Evolutionary conservation across 345 rosid species (phyloP).

Genomic region (Reutealis trisperma): DNA sequence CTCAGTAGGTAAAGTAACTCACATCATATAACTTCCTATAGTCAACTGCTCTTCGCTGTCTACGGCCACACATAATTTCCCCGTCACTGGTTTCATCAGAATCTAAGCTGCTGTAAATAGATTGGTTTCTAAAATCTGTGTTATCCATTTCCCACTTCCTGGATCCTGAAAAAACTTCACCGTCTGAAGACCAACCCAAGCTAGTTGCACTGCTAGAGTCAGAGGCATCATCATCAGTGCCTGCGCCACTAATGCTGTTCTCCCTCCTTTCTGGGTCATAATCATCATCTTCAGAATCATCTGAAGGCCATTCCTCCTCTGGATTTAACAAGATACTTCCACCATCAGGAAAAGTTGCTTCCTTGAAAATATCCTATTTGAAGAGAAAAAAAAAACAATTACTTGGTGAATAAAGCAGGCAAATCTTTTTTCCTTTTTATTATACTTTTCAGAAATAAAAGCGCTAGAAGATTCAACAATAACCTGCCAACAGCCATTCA

Average conservation of each 20-base stretch:
- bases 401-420: constrained; percentile 18
- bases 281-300: constrained; percentile 91
- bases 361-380: constrained; percentile 77
- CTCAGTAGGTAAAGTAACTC: constrained; percentile 36
- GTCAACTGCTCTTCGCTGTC: constrained; percentile 81
- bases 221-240: constrained; percentile 48
- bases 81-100: constrained; percentile 62
- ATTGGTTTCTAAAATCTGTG: constrained; percentile 27
- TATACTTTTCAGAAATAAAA: background rate
- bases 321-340: constrained; percentile 50
- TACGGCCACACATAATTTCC: constrained; percentile 64
- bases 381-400: constrained; percentile 8
- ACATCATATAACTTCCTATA: constrained; percentile 83
- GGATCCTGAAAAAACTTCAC: constrained; percentile 53
- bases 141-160: constrained; percentile 38
- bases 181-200: constrained; percentile 80
- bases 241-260: constrained; percentile 47
- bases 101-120: constrained; percentile 45
- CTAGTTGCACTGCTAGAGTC: constrained; percentile 59
- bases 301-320: constrained; percentile 93
- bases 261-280: constrained; percentile 80
- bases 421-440: constrained; percentile 1
- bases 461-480: constrained; percentile 16
- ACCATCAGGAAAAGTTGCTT: constrained; percentile 74
- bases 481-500: constrained; percentile 84